Conservation (phyloP, 179 eudicot genomes). For the Beta corolliflora region DNA sequence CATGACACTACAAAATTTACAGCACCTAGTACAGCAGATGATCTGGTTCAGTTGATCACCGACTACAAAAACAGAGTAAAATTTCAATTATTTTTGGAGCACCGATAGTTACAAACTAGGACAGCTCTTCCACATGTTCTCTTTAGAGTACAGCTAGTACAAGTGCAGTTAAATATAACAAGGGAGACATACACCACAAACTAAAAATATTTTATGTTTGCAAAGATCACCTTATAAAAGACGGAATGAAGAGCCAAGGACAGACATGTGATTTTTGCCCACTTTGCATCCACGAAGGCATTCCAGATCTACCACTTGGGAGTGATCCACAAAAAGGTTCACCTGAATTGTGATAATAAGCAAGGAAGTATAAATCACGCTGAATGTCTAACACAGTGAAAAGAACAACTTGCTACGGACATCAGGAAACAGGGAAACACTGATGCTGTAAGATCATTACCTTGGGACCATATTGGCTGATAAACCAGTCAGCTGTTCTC, state of each 20-base stretch:
- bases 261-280: slow-evolving; percentile 74
- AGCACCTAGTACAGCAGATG: not conserved
- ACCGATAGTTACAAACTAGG: slow-evolving; percentile 10
- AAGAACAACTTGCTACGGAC: not conserved
- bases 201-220: not conserved
- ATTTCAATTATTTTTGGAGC: not conserved
- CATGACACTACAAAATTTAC: slow-evolving; percentile 4
- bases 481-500: slow-evolving; percentile 83
- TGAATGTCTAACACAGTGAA: not conserved
- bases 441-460: slow-evolving; percentile 36
- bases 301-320: slow-evolving; percentile 85
- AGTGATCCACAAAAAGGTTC: slow-evolving; percentile 89
- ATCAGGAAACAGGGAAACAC: not conserved
- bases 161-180: not conserved
- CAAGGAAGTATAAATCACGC: not conserved
- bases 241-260: slow-evolving; percentile 61
- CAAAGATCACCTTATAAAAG: slow-evolving; percentile 33
- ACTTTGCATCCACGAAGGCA: slow-evolving; percentile 79
- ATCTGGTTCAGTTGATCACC: not conserved
- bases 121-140: slow-evolving; percentile 10
- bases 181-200: not conserved
- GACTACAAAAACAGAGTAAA: not conserved
- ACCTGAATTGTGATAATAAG: slow-evolving; percentile 47
- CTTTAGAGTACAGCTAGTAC: not conserved
- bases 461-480: slow-evolving; percentile 86